Conservation (phyloP, 179 eudicot genomes). For the Spinacia oleracea region DNA sequence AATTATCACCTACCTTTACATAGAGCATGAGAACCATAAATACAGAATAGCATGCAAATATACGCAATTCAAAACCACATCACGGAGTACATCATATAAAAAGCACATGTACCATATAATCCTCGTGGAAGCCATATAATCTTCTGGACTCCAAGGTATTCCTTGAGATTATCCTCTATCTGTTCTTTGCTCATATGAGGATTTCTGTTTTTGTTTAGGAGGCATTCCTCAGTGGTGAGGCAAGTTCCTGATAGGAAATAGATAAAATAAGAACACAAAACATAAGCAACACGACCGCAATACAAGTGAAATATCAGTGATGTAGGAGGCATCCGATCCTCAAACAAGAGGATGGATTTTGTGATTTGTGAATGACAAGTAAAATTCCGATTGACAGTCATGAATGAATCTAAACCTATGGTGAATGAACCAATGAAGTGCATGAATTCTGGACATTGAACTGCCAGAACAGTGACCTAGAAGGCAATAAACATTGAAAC, state of each 20-base stretch:
- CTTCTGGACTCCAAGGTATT: slow-evolving; percentile 80
- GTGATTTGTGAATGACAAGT: neutral
- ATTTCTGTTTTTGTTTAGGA: slow-evolving; percentile 83
- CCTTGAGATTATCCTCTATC: slow-evolving; percentile 82
- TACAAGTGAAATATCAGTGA: neutral
- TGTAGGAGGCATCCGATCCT: neutral
- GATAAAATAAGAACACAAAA: neutral
- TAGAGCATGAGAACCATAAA: neutral
- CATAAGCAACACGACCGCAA: neutral
- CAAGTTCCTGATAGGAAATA: slow-evolving; percentile 73
- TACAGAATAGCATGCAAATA: neutral
- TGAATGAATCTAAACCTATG: neutral
- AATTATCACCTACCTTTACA: neutral
- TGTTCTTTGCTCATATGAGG: slow-evolving; percentile 75
- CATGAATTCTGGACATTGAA: neutral
- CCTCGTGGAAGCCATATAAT: slow-evolving; percentile 92
- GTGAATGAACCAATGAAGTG: neutral
- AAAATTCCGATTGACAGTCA: neutral
- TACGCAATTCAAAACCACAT: neutral
- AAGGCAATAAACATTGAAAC: slow-evolving; percentile 2
- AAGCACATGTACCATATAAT: slow-evolving; percentile 50
- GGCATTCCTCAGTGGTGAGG: slow-evolving; percentile 96
- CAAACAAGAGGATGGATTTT: too few relatives aligned
- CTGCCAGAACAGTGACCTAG: neutral
- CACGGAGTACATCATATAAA: neutral